Evolutionary conservation across 225 moss, liverwort and hornwort species (phyloP), one percentile per base, ranked within the genome.

Genomic region (Antitrichia curtipendula): DNA sequence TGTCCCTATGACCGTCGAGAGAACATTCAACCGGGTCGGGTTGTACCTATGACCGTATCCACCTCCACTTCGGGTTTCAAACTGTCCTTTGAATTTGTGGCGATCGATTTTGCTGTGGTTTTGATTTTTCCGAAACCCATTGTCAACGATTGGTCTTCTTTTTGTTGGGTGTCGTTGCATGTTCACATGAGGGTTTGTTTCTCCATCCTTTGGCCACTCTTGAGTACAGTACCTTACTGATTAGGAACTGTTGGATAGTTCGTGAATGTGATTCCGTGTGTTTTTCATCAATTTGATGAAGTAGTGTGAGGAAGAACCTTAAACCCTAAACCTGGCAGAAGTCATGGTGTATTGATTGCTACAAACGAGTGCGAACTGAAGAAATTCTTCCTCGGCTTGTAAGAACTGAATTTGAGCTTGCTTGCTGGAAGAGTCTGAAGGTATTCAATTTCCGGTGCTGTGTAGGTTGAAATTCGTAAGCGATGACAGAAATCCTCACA

Each of bases 401-500:
- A 34, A 57, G 49, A 38, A 11, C 80, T 73, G 49, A 71, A 64
- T 29, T 76, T 58, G 43, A 62, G 47, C 12, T 77, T 78, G 64
- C 16, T 81, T 38, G 25, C 23, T 71, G 8, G 56, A n/a, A 59
- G 75, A n/a, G 81, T 84, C 28, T 56, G n/a, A 36, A 53, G 69
- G 12, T n/a, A 25, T 60, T 32, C 29, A 57, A 58, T 82, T 60
- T 17, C 64, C 31, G 78, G 86, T 76, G 59, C 41, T 75, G 71
- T 83, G 80, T 32, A 86, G 86, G 60, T 74, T 80, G 40, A 47
- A 60, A n/a, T 54, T 72, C 79, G 73, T 12, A n/a, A 75, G 68
- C 69, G 52, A 93, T 93, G 93, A 85, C 85, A 50, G 93, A 91
- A 38, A 50, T 82, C 23, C 82, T 87, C 74, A 75, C 88, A 68